Evolutionary conservation across 2,329 filamentous ascomycete species (phyloP).

Genomic region (Claviceps citrina): DNA sequence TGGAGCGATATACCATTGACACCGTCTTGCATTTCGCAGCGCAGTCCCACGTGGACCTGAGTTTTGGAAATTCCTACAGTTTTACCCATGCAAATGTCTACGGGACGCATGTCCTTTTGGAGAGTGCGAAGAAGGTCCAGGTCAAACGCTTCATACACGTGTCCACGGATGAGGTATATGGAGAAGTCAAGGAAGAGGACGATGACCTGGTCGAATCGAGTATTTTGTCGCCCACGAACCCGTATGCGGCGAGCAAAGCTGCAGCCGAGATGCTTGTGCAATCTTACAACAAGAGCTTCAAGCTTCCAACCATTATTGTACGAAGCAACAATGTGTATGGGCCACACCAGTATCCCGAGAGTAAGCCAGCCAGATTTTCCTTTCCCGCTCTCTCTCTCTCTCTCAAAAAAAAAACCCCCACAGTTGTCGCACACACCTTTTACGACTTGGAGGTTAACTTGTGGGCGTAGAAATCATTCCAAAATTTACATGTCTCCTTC

Average conservation of each 20-base stretch:
- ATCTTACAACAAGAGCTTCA: slow-evolving; percentile 73
- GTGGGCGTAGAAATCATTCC: slow-evolving; percentile 56
- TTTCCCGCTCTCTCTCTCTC: too few relatives aligned
- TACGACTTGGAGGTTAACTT: background rate
- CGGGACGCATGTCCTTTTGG: slow-evolving; percentile 68
- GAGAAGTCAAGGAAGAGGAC: slow-evolving; percentile 57
- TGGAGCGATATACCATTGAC: slow-evolving; percentile 58
- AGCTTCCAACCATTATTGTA: slow-evolving; percentile 64
- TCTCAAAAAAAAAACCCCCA: too few relatives aligned
- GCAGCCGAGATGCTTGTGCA: slow-evolving; percentile 76
- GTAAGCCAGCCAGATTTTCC: slow-evolving; percentile 37
- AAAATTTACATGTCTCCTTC: slow-evolving; percentile 61
- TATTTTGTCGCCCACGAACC: slow-evolving; percentile 65
- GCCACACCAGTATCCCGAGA: slow-evolving; percentile 71
- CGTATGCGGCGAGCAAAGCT: slow-evolving; percentile 67
- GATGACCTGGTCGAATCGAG: slow-evolving; percentile 59
- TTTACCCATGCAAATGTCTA: slow-evolving; percentile 74
- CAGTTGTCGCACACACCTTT: too few relatives aligned
- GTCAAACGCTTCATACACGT: slow-evolving; percentile 66
- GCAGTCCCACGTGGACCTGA: slow-evolving; percentile 71
- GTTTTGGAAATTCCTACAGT: slow-evolving; percentile 67
- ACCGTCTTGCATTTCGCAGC: slow-evolving; percentile 74
- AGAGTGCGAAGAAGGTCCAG: slow-evolving; percentile 56
- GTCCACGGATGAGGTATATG: slow-evolving; percentile 75
- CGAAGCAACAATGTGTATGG: slow-evolving; percentile 77